Base-by-base conservation (phyloP, 371 early-diverging fungal genomes). In the Actinomortierella ambigua region DNA sequence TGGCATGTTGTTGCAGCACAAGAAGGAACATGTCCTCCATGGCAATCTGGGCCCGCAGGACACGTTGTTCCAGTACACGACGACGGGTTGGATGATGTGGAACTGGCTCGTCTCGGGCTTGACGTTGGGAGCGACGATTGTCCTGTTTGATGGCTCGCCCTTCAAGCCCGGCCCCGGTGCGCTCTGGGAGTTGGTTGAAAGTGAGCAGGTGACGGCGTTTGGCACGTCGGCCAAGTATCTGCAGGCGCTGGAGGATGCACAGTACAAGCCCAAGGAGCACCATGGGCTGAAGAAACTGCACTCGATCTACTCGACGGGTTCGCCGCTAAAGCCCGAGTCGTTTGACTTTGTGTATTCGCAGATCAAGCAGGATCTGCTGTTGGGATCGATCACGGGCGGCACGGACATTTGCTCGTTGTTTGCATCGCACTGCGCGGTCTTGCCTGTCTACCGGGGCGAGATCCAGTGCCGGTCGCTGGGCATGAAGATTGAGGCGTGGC, bases 61-160 rank as follows among this genome's bases (percentile, higher is more conserved):
- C 66, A 88, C 93, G 0, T 80, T 93, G 60, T 90, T 98, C 65
- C 94, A 98, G 63, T 98, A 97, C 76, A 95, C 98, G 0, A 98
- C 97, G 0, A 95, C 95, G 0, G 96, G 96, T 8, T 96, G 97
- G 98, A 98, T 98, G 98, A 98, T 98, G 98, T 98, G 98, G 98
- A 96, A 98, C 78, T 98, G 97, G 97, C 85, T 97, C 23, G 86
- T 95, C 0, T 77, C 88, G 15, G 95, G 85, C 11, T 71, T 95
- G n/a, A 80, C 88, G 28, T 79, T 90, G 13, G 97, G 96, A 26
- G 69, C 84, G 11, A 92, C 96, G 1, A 83, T 96, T 41, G 93
- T 97, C 2, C 77, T 93, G 3, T 98, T 92, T 85, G 97, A 97
- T 64, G 98, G 98, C 22, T 93, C 93, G 44, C 98, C 98, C 1